Evolutionary conservation across 768 basidiomycete genomes (phyloP), one percentile per base, ranked within the genome.

Genomic region (Rhizopogon vesiculosus): DNA sequence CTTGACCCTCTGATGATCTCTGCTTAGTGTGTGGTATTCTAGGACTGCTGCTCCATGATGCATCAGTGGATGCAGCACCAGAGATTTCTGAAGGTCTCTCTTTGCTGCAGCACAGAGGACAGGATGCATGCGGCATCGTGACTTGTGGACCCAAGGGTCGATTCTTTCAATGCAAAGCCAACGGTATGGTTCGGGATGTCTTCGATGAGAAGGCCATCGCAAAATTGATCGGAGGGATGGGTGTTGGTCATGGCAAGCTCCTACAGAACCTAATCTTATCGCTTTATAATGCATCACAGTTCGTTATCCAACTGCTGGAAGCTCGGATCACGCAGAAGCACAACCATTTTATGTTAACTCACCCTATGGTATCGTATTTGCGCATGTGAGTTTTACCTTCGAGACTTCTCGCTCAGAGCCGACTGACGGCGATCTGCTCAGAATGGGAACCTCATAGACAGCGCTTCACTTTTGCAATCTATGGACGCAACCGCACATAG

Each of bases 261-360:
- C 33, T 43, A 5, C 13, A 49, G 8, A 16, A 38, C 15, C 15
- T 7, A 9, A 22, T 35, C 8, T 15, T 16, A 15, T 15, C 22
- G 29, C 51, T n/a, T 7, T 19, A 35, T 4, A 49, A 15, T 8
- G 16, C 15, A 9, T 22, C 16, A 61, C 7, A 98, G 97, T 96
- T 51, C 86, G 97, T 55, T 98, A 99, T 73, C 97, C 97, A 12
- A 98, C 97, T 58, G 97, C 97, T 51, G 97, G 97, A 45, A 93
- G 93, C 66, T 97, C 93, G 57, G 90, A 94, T 56, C 91, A 96
- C 62, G 88, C 96, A 9, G 97, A 99, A 69, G 95, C 97, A 7
- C 97, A 99, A 66, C 97, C 97, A 1, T 99, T 99, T 79, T 99
- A 99, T 69, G 97, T 99, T 64, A 99, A 99, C 76, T 96, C 94